Base-by-base conservation (phyloP, 139 green algal species). In the Limnomonas spitsbergensis region DNA sequence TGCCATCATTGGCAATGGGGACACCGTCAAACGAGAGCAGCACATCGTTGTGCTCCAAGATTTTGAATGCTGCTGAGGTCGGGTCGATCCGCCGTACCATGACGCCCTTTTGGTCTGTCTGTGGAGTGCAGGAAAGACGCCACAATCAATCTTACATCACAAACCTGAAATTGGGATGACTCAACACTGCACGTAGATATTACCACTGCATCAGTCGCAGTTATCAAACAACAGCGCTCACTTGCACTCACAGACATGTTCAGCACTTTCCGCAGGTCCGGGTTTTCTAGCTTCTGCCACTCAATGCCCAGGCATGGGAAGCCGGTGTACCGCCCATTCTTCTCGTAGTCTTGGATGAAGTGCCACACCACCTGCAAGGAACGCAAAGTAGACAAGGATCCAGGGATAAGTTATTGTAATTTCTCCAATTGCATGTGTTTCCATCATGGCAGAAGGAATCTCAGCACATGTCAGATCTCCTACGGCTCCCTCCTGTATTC, bases 211-310 rank as follows among this genome's bases (percentile, higher is more conserved):
- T n/a, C n/a, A n/a, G n/a, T n/a, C n/a, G n/a, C n/a, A n/a, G n/a
- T n/a, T n/a, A n/a, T n/a, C n/a, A n/a, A n/a, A n/a, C n/a, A n/a
- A n/a, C n/a, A n/a, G n/a, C n/a, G n/a, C n/a, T n/a, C n/a, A n/a
- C n/a, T n/a, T n/a, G n/a, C 4, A 38, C 76, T 6, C 36, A 80
- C 77, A 53, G 72, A 2, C 82, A 89, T 89, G 20, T 78, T 87
- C 39, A 95, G 84, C 4, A 79, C 81, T 27, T 78, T 82, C 37
- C 88, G 80, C 73, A 90, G 76, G 80, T 88, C 78, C 9, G 83
- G 83, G 83, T 86, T 95, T 83, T 98, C 95, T 85, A 98, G 80
- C 79, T 92, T 91, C 89, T 98, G 95, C 91, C 93, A 99, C 67
- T 90, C 74, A 0, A 98, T 83, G 68, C 92, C 78, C 20, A 90